These are phyloP conservation scores for Magnaporthiopsis incrustans DNA, from an alignment of 2,329 filamentous ascomycete species.

Conservation along the genomic window DNA sequence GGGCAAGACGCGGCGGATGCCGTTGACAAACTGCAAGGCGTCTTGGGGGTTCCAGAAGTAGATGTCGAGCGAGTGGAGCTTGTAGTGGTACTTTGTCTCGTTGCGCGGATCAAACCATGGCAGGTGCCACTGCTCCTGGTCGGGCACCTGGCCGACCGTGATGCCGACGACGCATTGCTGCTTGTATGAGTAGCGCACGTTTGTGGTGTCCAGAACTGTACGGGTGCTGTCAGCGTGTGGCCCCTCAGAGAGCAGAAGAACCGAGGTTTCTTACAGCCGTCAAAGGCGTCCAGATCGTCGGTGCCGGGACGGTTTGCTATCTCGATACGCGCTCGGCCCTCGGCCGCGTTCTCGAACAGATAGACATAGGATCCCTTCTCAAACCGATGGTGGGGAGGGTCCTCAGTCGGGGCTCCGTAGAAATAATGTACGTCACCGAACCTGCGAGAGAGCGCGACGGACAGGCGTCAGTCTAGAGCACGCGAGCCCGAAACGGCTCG, in stretches of 20 bases:
- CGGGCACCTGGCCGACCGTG: constrained; percentile 45
- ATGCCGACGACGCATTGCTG: constrained; percentile 65
- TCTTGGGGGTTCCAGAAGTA: constrained; percentile 75
- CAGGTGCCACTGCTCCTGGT: constrained; percentile 63
- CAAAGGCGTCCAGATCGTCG: constrained; percentile 71
- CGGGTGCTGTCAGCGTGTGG: not conserved
- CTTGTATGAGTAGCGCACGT: constrained; percentile 63
- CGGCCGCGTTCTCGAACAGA: constrained; percentile 64
- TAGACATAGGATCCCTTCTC: constrained; percentile 75
- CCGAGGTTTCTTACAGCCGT: constrained; percentile 54
- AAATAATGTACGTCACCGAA: constrained; percentile 76
- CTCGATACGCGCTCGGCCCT: constrained; percentile 63
- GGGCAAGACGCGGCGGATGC: constrained; percentile 57
- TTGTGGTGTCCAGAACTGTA: constrained; percentile 60
- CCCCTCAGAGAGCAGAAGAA: constrained; percentile 7
- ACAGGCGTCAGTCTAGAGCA: not conserved
- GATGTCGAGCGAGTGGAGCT: constrained; percentile 65
- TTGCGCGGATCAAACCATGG: constrained; percentile 65
- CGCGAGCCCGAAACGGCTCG: not conserved
- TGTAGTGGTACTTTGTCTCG: constrained; percentile 72
- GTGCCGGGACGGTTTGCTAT: constrained; percentile 68
- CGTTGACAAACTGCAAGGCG: constrained; percentile 62
- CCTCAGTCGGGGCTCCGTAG: constrained; percentile 58
- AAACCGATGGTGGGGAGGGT: constrained; percentile 71
- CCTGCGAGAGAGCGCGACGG: constrained; percentile 30